These are phyloP conservation scores for Camelina neglecta DNA, from an alignment of 345 rosid species.

Conservation along the genomic window DNA sequence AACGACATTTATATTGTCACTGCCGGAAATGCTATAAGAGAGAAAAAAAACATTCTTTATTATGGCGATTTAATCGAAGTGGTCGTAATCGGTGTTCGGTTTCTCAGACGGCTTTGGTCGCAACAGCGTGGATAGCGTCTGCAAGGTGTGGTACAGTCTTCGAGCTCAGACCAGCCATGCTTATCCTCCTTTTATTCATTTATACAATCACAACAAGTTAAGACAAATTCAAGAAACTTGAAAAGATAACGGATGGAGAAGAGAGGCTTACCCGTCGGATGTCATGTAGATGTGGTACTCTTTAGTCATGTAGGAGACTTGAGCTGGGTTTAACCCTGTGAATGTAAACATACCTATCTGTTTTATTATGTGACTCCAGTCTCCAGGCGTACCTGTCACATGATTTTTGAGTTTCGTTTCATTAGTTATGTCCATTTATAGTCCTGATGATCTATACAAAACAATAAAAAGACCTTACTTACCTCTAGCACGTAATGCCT, in stretches of 20 bases:
- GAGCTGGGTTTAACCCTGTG: slow-evolving; percentile 68
- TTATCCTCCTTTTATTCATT: slow-evolving; percentile 61
- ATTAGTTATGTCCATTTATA: slow-evolving; percentile 4
- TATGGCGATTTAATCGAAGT: not conserved
- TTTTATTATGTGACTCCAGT: slow-evolving; percentile 78
- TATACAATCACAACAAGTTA: slow-evolving; percentile 7
- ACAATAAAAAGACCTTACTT: slow-evolving; percentile 34
- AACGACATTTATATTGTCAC: slow-evolving; percentile 12
- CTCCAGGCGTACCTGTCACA: slow-evolving; percentile 68
- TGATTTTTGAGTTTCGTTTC: not conserved
- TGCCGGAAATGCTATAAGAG: slow-evolving; percentile 14
- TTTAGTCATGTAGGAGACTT: slow-evolving; percentile 67
- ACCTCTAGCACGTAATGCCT: slow-evolving; percentile 68
- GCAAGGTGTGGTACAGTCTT: slow-evolving; percentile 77
- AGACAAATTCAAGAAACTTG: slow-evolving; percentile 16
- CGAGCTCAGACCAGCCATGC: slow-evolving; percentile 80
- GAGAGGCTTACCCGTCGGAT: slow-evolving; percentile 66
- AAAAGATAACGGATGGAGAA: not conserved
- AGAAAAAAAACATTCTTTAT: not conserved
- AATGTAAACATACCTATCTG: slow-evolving; percentile 89
- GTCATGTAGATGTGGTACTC: slow-evolving; percentile 83
- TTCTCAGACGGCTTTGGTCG: slow-evolving; percentile 45
- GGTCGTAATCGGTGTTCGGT: not conserved
- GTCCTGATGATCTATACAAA: not conserved
- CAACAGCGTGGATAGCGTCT: slow-evolving; percentile 72